phyloP scores from a whole-genome alignment of 352 stramenopile species.

The Pythium vanterpoolii region DNA sequence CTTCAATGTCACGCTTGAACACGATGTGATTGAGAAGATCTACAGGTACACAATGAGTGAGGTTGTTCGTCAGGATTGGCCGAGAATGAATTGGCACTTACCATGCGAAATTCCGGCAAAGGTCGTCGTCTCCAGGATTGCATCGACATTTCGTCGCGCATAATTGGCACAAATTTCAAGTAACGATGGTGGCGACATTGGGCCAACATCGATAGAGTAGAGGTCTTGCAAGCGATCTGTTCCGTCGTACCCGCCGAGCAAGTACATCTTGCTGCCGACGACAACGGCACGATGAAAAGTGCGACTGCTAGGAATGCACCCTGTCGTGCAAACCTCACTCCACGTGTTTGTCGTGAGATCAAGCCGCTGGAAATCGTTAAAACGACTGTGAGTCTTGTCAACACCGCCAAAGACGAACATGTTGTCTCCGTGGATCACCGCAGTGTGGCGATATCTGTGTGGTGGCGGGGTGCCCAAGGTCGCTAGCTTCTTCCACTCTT shows the following conservation, averaged over 20 bases:
- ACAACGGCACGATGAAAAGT: slow-evolving; percentile 87
- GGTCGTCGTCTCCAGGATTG: slow-evolving; percentile 58
- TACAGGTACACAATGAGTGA: slow-evolving; percentile 15
- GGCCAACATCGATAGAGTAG: slow-evolving; percentile 83
- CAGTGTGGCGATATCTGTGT: slow-evolving; percentile 83
- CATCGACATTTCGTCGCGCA: slow-evolving; percentile 60
- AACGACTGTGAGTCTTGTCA: slow-evolving; percentile 86
- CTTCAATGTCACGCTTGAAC: slow-evolving; percentile 70
- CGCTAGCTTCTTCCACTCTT: slow-evolving; percentile 63
- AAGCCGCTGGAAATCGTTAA: slow-evolving; percentile 82
- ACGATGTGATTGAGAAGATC: slow-evolving; percentile 77
- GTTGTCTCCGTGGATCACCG: slow-evolving; percentile 77
- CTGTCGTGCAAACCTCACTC: slow-evolving; percentile 80
- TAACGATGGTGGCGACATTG: slow-evolving; percentile 63
- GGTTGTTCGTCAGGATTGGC: not conserved
- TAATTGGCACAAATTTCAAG: slow-evolving; percentile 73
- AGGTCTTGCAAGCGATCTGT: slow-evolving; percentile 82
- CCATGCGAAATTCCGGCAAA: slow-evolving; percentile 73
- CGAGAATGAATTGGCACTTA: slow-evolving; percentile 11
- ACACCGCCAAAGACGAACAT: slow-evolving; percentile 91
- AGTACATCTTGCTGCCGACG: slow-evolving; percentile 79
- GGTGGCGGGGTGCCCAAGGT: slow-evolving; percentile 54
- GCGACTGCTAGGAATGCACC: slow-evolving; percentile 75
- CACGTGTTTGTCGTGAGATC: slow-evolving; percentile 80
- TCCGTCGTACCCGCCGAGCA: slow-evolving; percentile 84